Conservation (phyloP, 805 yeast genomes). For the Hanseniaspora valbyensis region DNA sequence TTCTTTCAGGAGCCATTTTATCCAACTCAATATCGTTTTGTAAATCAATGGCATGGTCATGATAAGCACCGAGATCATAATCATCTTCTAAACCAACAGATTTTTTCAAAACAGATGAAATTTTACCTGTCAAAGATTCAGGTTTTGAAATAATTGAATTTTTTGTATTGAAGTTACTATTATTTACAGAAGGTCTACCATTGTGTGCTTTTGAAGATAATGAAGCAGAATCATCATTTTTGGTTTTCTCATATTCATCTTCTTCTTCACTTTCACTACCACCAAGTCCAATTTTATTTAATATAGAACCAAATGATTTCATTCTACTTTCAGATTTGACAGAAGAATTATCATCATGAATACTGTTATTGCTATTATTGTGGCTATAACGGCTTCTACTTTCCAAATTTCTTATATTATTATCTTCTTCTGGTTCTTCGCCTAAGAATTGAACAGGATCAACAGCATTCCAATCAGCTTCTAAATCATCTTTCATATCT, state of each 20-base stretch:
- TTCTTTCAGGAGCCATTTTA: background rate
- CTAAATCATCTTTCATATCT: constrained; percentile 15
- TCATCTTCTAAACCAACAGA: constrained; percentile 7
- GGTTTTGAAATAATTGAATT: background rate
- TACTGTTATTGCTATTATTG: too few relatives aligned
- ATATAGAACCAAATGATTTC: background rate
- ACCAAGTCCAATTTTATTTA: background rate
- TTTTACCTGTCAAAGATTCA: constrained; percentile 7
- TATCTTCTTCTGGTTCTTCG: background rate
- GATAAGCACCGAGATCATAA: background rate
- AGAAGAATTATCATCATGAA: background rate
- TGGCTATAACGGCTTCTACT: too few relatives aligned
- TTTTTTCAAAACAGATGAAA: constrained; percentile 10
- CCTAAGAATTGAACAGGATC: constrained; percentile 13
- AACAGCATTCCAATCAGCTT: constrained; percentile 13
- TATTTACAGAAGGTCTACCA: background rate
- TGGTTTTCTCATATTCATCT: background rate
- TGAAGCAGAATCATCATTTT: background rate
- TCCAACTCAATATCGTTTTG: background rate
- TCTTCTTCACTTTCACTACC: constrained; percentile 1
- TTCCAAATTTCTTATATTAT: background rate
- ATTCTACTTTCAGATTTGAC: background rate
- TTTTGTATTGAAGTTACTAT: background rate
- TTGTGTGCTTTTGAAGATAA: background rate
- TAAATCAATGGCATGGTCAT: background rate